Evolutionary conservation across 345 rosid species (phyloP).

Genomic region (Corchorus olitorius): DNA sequence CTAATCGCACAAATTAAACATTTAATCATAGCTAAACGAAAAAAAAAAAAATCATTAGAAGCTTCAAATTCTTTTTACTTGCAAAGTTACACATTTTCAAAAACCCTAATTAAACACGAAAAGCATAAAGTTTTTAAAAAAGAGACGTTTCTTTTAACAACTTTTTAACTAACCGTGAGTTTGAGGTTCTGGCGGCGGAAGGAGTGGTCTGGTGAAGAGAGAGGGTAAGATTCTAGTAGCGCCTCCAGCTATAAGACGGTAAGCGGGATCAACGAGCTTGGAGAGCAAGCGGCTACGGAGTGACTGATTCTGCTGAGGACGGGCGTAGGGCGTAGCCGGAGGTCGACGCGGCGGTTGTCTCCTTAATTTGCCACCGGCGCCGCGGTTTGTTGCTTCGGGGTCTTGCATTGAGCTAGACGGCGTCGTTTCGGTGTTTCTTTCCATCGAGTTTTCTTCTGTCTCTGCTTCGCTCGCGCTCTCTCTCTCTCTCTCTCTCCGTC

Average conservation of each 20-base stretch:
- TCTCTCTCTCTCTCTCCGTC: background rate
- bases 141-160: background rate
- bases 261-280: slow-evolving; percentile 80
- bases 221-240: slow-evolving; percentile 67
- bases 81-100: background rate
- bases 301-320: slow-evolving; percentile 43
- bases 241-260: slow-evolving; percentile 65
- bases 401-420: slow-evolving; percentile 24
- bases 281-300: slow-evolving; percentile 64
- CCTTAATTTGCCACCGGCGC: slow-evolving; percentile 71
- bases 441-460: slow-evolving; percentile 19
- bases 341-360: slow-evolving; percentile 33
- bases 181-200: slow-evolving; percentile 35
- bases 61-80: background rate
- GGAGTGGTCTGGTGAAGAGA: slow-evolving; percentile 50
- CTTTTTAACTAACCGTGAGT: slow-evolving; percentile 4
- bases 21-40: background rate
- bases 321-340: slow-evolving; percentile 44
- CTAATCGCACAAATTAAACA: background rate
- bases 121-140: background rate
- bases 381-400: slow-evolving; percentile 25
- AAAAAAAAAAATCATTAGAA: background rate
- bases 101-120: slow-evolving; percentile 31
- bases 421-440: slow-evolving; percentile 34
- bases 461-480: background rate